These are phyloP conservation scores for Schizopora paradoxa DNA, from an alignment of 1,284 basidiomycete species.

Conservation along the genomic window DNA sequence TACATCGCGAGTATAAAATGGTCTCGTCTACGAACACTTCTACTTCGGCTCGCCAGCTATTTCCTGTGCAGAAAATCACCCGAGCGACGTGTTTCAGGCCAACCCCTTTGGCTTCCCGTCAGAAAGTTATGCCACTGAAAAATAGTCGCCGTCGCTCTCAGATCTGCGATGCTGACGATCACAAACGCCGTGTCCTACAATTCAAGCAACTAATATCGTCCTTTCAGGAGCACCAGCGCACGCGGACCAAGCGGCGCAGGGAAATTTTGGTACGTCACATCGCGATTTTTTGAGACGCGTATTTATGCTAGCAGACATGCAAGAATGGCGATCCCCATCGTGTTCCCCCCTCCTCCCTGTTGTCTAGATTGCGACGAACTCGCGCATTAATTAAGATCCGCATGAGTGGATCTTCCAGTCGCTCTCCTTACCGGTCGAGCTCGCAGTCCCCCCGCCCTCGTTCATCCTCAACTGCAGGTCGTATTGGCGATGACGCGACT, in stretches of 20 bases:
- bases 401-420: conserved; percentile 13
- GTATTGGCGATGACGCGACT: conserved; percentile 2
- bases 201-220: conserved; percentile 17
- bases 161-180: conserved; percentile 17
- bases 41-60: too few relatives aligned
- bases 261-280: conserved; percentile 15
- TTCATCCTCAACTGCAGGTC: conserved; percentile 8
- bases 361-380: background rate
- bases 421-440: conserved; percentile 8
- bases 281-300: conserved; percentile 11
- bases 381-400: conserved; percentile 5
- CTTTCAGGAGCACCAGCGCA: conserved; percentile 6
- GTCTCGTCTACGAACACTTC: too few relatives aligned
- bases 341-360: conserved; percentile 5
- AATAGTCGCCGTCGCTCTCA: conserved; percentile 16
- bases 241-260: conserved; percentile 10
- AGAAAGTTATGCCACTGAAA: too few relatives aligned
- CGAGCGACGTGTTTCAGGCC: conserved; percentile 18
- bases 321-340: conserved; percentile 8
- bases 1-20: too few relatives aligned
- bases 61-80: conserved; percentile 16
- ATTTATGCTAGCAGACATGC: conserved; percentile 2
- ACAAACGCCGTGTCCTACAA: conserved; percentile 9
- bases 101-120: conserved; percentile 10
- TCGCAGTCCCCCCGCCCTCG: conserved; percentile 14